Evolutionary conservation across 108 stramenopile genomes (phyloP).

Genomic region (Nitzschia inconspicua): DNA sequence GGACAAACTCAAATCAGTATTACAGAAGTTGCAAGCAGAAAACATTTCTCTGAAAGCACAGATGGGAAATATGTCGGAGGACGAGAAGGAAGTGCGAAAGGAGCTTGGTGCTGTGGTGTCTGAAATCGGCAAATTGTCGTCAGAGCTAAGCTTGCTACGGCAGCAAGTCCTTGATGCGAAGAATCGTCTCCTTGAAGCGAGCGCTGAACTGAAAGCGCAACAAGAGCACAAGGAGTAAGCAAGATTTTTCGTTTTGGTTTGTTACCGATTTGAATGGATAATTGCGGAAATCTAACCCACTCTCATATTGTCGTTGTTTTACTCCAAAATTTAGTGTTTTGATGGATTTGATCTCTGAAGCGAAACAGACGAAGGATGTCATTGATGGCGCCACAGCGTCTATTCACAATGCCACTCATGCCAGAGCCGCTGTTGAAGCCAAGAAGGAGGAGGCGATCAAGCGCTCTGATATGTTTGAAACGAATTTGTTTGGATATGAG

Average conservation of each 20-base stretch:
- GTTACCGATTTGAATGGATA: too few relatives aligned
- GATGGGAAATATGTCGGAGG: conserved; percentile 63
- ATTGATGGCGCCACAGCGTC: conserved; percentile 41
- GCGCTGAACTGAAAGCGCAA: conserved; percentile 66
- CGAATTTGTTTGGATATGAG: conserved; percentile 31
- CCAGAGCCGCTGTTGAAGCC: too few relatives aligned
- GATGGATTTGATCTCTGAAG: conserved; percentile 64
- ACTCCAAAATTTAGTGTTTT: conserved; percentile 20
- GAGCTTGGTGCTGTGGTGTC: conserved; percentile 53
- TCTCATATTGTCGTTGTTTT: not conserved
- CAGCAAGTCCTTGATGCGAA: conserved; percentile 67
- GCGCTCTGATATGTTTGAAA: conserved; percentile 32
- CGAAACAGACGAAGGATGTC: conserved; percentile 47
- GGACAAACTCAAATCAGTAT: conserved; percentile 45
- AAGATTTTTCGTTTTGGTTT: conserved; percentile 1
- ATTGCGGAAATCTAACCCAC: not conserved
- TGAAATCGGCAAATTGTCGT: conserved; percentile 57
- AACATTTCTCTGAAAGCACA: conserved; percentile 78
- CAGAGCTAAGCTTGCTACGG: conserved; percentile 51
- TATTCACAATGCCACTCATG: conserved; percentile 30
- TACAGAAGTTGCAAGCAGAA: conserved; percentile 83
- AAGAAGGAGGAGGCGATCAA: conserved; percentile 10
- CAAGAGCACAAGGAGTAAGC: conserved; percentile 75
- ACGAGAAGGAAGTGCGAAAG: conserved; percentile 68
- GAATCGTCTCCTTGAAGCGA: conserved; percentile 56